These are phyloP conservation scores for Mallotus japonicus DNA, from an alignment of 441 rosid species.

Conservation along the genomic window DNA sequence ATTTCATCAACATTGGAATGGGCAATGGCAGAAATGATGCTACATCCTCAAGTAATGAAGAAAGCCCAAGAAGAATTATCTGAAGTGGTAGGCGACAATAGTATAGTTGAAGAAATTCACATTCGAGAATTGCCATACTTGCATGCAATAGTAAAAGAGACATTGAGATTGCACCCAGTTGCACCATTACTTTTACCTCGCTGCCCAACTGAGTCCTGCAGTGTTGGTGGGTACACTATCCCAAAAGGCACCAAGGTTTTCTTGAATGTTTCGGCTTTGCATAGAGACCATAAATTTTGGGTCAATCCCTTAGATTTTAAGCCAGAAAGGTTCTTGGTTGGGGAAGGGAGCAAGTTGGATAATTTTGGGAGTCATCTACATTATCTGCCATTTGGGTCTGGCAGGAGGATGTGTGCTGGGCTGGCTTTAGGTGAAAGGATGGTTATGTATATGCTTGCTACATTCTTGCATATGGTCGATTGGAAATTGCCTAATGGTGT, in stretches of 20 bases:
- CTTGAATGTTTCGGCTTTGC: slow-evolving; percentile 51
- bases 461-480: slow-evolving; percentile 51
- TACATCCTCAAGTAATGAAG: too few relatives aligned
- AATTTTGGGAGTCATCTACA: slow-evolving; percentile 36
- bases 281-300: slow-evolving; percentile 56
- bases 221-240: slow-evolving; percentile 42
- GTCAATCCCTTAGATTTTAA: slow-evolving; percentile 42
- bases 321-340: slow-evolving; percentile 50
- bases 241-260: slow-evolving; percentile 41
- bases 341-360: slow-evolving; percentile 20
- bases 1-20: too few relatives aligned
- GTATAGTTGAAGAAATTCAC: too few relatives aligned
- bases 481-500: slow-evolving; percentile 48
- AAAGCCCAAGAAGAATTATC: too few relatives aligned
- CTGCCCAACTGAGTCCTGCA: not conserved
- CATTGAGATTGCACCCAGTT: too few relatives aligned
- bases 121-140: too few relatives aligned
- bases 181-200: too few relatives aligned
- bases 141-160: too few relatives aligned
- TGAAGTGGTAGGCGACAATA: too few relatives aligned
- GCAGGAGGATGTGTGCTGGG: slow-evolving; percentile 59
- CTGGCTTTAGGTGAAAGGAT: slow-evolving; percentile 49
- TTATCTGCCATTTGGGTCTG: slow-evolving; percentile 60
- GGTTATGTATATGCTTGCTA: slow-evolving; percentile 41
- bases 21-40: too few relatives aligned